Evolutionary conservation across 345 rosid species (phyloP).

Genomic region (Eucalyptus curtisii): DNA sequence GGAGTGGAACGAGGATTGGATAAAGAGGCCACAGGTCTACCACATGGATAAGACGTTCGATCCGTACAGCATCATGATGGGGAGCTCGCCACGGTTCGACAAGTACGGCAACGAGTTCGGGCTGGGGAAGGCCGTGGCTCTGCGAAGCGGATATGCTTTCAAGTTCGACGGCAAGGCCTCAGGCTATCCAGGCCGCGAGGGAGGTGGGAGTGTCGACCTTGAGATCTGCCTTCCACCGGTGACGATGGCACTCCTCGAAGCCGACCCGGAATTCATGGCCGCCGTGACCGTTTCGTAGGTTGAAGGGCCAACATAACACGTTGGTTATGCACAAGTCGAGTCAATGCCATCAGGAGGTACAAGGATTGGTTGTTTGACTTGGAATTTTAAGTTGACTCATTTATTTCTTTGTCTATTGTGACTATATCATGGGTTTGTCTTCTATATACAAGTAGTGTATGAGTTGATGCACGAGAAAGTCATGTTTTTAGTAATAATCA

Average conservation of each 20-base stretch:
- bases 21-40: conserved; percentile 29
- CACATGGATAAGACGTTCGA: conserved; percentile 29
- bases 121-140: conserved; percentile 63
- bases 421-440: conserved; percentile 19
- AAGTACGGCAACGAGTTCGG: conserved; percentile 74
- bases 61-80: conserved; percentile 52
- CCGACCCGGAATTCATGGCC: neutral
- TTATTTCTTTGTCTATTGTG: neutral
- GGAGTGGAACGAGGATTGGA: conserved; percentile 29
- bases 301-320: neutral
- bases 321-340: neutral
- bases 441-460: neutral
- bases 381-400: neutral
- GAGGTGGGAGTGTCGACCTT: conserved; percentile 61
- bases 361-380: neutral
- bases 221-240: conserved; percentile 52
- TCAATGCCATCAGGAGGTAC: neutral
- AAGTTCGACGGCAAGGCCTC: conserved; percentile 71
- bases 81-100: conserved; percentile 82
- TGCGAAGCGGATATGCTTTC: conserved; percentile 55
- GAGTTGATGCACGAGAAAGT: neutral
- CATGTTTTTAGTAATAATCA: neutral
- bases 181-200: conserved; percentile 52
- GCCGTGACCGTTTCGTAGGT: neutral
- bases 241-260: conserved; percentile 22